Evolutionary conservation across 202 grass and related monocot species (phyloP).

Genomic region (Setaria viridis): DNA sequence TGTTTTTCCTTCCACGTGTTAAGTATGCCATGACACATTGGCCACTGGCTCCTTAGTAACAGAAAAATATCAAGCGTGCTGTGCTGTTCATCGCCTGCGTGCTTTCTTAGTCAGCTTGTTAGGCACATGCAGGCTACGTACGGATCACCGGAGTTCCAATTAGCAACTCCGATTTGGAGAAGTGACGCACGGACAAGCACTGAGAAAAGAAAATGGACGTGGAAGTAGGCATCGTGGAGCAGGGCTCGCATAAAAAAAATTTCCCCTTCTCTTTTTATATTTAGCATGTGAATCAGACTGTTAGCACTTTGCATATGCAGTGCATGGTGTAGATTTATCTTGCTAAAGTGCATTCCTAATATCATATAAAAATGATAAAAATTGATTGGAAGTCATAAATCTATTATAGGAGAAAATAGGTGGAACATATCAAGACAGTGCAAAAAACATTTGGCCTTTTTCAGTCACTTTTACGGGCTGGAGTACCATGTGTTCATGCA

Average conservation of each 20-base stretch:
- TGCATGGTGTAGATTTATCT: no score
- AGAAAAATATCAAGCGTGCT: not conserved
- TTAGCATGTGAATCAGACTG: not conserved
- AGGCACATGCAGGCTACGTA: no score
- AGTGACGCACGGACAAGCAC: not conserved
- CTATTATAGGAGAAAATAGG: not conserved
- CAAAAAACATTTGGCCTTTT: not conserved
- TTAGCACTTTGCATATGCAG: not conserved
- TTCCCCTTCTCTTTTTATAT: not conserved
- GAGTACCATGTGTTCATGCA: not conserved
- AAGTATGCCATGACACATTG: not conserved
- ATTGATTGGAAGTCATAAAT: no score
- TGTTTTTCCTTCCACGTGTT: not conserved
- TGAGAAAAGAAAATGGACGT: not conserved
- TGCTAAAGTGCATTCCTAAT: no score
- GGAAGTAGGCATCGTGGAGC: not conserved
- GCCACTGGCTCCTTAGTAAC: not conserved
- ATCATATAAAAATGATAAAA: no score
- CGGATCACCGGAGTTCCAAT: not conserved
- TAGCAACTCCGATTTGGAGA: not conserved
- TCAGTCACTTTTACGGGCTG: not conserved
- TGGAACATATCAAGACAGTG: not conserved
- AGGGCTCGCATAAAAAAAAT: not conserved
- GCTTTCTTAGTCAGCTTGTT: not conserved
- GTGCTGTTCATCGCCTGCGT: not conserved